These are phyloP conservation scores for Dunaliella primolecta DNA, from an alignment of 139 green algal species.

Conservation along the genomic window DNA sequence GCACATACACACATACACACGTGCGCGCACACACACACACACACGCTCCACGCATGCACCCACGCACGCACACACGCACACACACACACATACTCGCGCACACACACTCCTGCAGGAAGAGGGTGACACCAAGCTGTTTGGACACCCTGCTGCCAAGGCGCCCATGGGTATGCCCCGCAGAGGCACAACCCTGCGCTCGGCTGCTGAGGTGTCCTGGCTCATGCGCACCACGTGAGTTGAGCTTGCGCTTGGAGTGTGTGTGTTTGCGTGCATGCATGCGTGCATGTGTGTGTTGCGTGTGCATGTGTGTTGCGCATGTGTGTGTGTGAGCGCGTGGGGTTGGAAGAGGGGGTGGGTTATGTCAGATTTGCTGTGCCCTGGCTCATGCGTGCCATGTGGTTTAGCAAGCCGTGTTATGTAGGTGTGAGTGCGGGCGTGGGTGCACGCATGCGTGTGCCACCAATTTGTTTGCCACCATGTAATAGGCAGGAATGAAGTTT, in stretches of 20 bases:
- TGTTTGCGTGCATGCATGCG: too few relatives aligned
- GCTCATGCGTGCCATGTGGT: too few relatives aligned
- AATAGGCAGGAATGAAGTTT: too few relatives aligned
- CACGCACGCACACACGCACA: neutral
- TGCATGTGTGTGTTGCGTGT: too few relatives aligned
- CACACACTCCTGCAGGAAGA: neutral
- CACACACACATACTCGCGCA: constrained; percentile 8
- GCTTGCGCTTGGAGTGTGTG: neutral
- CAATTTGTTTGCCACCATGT: too few relatives aligned
- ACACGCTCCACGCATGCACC: neutral
- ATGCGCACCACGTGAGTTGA: constrained; percentile 33
- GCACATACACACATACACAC: too few relatives aligned
- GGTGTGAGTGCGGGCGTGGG: too few relatives aligned
- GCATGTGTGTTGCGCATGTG: too few relatives aligned
- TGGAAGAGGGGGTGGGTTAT: neutral
- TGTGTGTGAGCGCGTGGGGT: neutral
- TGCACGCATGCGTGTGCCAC: too few relatives aligned
- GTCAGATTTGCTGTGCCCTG: too few relatives aligned
- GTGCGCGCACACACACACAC: too few relatives aligned
- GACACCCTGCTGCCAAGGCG: neutral
- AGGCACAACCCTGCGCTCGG: neutral
- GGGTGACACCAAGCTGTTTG: neutral
- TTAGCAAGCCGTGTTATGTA: too few relatives aligned
- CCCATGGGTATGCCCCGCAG: neutral
- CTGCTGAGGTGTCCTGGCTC: constrained; percentile 31